Evolutionary conservation across 1,139 yeast species (phyloP).

Genomic region (Blastobotrys buckinghamii): DNA sequence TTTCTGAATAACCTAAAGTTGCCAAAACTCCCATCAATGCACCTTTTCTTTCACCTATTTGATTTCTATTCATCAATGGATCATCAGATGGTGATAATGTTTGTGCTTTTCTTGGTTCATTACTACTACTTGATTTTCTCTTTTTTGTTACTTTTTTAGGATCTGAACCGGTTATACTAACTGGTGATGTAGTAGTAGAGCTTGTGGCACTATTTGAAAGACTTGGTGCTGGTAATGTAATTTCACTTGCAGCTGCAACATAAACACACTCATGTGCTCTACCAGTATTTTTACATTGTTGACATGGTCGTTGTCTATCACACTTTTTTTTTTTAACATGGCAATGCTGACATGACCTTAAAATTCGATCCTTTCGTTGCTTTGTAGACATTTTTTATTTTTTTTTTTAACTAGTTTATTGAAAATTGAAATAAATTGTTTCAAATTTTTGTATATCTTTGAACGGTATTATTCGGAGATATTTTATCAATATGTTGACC

Average conservation of each 20-base stretch:
- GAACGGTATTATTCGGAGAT: no score
- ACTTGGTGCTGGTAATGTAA: background rate
- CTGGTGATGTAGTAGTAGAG: background rate
- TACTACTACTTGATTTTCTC: no score
- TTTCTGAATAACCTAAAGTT: constrained; percentile 1
- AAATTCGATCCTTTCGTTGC: background rate
- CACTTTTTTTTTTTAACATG: background rate
- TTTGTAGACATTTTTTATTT: background rate
- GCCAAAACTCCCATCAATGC: background rate
- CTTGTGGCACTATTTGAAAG: background rate
- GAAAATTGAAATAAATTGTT: no score
- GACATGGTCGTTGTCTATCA: background rate
- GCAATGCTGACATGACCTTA: background rate
- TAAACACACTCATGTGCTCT: background rate
- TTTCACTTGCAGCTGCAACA: background rate
- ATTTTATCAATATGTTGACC: no score
- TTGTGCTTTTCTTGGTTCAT: no score
- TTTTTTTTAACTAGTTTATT: no score
- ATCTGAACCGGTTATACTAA: background rate
- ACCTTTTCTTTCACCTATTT: background rate
- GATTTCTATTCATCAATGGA: no score
- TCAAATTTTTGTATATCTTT: no score
- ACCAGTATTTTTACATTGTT: background rate
- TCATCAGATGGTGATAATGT: background rate
- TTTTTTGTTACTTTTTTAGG: background rate